Evolutionary conservation across 2,329 filamentous ascomycete genomes (phyloP).

Genomic region (Ophiognomonia clavigignenti-juglandacearum): DNA sequence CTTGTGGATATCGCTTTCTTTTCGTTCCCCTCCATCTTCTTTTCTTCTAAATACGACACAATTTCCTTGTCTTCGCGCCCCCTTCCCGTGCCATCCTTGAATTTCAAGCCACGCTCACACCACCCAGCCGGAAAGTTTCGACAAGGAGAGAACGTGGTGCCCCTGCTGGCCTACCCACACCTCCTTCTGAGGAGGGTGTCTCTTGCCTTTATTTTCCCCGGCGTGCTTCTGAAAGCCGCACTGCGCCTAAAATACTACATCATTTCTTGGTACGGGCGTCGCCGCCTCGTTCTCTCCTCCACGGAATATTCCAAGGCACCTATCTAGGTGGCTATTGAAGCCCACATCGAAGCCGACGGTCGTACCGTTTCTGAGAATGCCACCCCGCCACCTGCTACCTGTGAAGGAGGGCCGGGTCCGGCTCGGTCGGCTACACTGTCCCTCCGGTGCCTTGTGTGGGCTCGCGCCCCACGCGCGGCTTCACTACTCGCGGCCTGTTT

Average conservation of each 20-base stretch:
- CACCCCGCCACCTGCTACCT: no score
- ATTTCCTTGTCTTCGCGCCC: background rate
- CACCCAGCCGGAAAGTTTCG: background rate
- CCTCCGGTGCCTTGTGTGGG: background rate
- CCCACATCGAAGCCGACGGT: no score
- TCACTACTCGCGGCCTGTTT: background rate
- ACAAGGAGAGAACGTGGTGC: background rate
- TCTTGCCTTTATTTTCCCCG: background rate
- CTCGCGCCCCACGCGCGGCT: background rate
- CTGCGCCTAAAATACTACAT: background rate
- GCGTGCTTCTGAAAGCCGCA: background rate
- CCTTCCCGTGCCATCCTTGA: background rate
- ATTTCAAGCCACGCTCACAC: background rate
- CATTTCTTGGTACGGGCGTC: background rate
- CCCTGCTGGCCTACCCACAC: background rate
- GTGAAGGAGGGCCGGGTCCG: background rate
- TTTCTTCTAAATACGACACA: background rate
- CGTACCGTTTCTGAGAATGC: no score
- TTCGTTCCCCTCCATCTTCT: background rate
- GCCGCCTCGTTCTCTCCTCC: no score
- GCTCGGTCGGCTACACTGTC: background rate
- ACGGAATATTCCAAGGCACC: no score
- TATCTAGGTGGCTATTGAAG: no score
- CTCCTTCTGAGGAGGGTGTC: background rate
- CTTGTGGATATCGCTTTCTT: conserved; percentile 3